Conservation (phyloP, 2,329 filamentous ascomycete species). For the Fusarium sp. region DNA sequence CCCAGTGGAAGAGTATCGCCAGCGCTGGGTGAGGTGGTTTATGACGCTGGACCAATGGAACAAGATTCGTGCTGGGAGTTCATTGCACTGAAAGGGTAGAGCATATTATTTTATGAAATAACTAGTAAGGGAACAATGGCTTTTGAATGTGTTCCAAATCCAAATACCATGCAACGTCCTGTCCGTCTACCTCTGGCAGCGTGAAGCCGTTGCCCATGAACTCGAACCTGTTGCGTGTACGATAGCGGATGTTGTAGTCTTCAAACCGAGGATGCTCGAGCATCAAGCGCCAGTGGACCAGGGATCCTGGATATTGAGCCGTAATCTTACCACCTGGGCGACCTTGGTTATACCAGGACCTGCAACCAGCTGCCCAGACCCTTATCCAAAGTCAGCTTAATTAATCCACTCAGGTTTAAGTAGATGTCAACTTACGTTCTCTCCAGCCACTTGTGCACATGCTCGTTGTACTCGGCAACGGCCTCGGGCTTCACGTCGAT, state of each 20-base stretch:
- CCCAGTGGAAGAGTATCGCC: slow-evolving; percentile 2
- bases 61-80: neutral
- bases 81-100: neutral
- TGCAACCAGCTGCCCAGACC: slow-evolving; percentile 13
- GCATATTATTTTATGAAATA: neutral
- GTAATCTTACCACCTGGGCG: slow-evolving; percentile 8
- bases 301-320: slow-evolving; percentile 14
- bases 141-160: slow-evolving; percentile 8
- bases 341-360: slow-evolving; percentile 18
- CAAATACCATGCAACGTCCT: slow-evolving; percentile 15
- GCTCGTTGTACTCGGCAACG: slow-evolving; percentile 4
- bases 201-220: slow-evolving; percentile 23
- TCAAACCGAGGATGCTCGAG: neutral
- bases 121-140: slow-evolving; percentile 10
- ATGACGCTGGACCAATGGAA: neutral
- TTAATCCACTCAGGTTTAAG: neutral
- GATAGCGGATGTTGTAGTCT: slow-evolving; percentile 13
- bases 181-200: neutral
- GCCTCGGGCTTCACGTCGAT: slow-evolving; percentile 12
- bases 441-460: slow-evolving; percentile 13
- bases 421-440: neutral
- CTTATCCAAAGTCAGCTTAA: neutral
- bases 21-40: neutral
- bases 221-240: slow-evolving; percentile 17
- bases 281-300: slow-evolving; percentile 20